Evolutionary conservation across 331 rosid genomes (phyloP), one percentile per base, ranked within the genome.

Genomic region (Malus hybrid): DNA sequence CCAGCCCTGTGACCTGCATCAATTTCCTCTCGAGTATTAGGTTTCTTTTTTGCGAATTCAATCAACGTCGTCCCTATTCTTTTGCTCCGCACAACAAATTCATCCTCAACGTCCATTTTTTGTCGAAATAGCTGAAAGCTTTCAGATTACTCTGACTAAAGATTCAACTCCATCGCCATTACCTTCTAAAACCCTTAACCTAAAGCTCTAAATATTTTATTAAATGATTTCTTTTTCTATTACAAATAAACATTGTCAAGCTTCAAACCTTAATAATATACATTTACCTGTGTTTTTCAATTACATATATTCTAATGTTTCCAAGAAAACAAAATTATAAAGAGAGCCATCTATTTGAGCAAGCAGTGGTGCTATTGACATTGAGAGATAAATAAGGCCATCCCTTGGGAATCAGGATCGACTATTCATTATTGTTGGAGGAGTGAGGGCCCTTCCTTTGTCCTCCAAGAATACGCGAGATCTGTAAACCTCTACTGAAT

Each of bases 401-500:
- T 4, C 9, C 70, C 63, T 30, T 19, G 1, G 14, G 24, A 61
- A 14, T 28, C 28, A 14, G 44, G 19, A 39, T 70, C 58, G 48
- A 61, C 86, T 90, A 94, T 79, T 92, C 95, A 73, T 84, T 88
- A 80, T 81, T 81, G 79, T 70, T 80, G 70, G 97, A 78, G 48
- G 97, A 80, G 10, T 88, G 87, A 69, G 89, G 8, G 50, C 70
- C 70, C 52, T 26, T 42, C 96, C 75, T 83, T 87, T 82, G 4
- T 84, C 96, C 70, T 29, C 99, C 99, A 55, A 94, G 97, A 80
- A 94, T 94, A 77, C 97, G 95, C 14, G 95, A 90, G 75, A 94
- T 94, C 86, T 94, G 97, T 69, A 94, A 69, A 80, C 99, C 99
- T 86, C 99, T 84, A 39, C 99, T 94, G 91, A n/a, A n/a, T n/a